phyloP scores from a whole-genome alignment of 371 early-diverging fungal genomes.

The Gilbertella persicaria region DNA sequence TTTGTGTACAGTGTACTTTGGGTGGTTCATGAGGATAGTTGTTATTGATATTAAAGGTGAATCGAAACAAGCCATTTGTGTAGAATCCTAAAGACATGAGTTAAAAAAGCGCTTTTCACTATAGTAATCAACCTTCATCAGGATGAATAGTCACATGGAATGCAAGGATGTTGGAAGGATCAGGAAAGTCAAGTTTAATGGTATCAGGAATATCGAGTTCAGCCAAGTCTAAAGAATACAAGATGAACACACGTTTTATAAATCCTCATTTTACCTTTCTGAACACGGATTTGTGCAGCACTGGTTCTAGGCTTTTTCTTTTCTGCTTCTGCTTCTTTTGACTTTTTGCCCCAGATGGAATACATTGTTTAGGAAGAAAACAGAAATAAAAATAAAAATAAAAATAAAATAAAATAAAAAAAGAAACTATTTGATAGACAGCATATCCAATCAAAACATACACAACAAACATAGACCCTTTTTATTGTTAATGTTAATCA shows the following conservation, averaged over 20 bases:
- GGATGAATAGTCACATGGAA: conserved; percentile 86
- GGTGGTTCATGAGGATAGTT: conserved; percentile 99
- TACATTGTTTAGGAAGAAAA: conserved; percentile 15
- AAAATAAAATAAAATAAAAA: too few species aligned
- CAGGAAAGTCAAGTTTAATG: conserved; percentile 78
- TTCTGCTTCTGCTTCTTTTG: conserved; percentile 72
- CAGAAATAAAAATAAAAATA: background rate
- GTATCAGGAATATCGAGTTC: conserved; percentile 85
- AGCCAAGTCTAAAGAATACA: conserved; percentile 64
- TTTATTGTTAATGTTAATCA: too few species aligned
- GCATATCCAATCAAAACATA: too few species aligned
- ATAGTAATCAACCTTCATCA: conserved; percentile 95
- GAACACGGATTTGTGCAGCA: conserved; percentile 89
- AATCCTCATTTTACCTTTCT: conserved; percentile 70
- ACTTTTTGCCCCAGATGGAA: conserved; percentile 84
- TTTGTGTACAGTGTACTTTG: conserved; percentile 92
- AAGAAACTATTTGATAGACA: too few species aligned
- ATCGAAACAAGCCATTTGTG: conserved; percentile 88
- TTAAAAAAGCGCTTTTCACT: conserved; percentile 5
- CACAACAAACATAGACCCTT: too few species aligned
- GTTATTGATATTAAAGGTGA: conserved; percentile 87
- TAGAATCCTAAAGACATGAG: conserved; percentile 76
- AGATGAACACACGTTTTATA: background rate
- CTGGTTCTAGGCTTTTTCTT: conserved; percentile 84
- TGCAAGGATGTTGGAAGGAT: conserved; percentile 82